Conservation (phyloP, 805 yeast genomes). For the Candida awuae region DNA sequence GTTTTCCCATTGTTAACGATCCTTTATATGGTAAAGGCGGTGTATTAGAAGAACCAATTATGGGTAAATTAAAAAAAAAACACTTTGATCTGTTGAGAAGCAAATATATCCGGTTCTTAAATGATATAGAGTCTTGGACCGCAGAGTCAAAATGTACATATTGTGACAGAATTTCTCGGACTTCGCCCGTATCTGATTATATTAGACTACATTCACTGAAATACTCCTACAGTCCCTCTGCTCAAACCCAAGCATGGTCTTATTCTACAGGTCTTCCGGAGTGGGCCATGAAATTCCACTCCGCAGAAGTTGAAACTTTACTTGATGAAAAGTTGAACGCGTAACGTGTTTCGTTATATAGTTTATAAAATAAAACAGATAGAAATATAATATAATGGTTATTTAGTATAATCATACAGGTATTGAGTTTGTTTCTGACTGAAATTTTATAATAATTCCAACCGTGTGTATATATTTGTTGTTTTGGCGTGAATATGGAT, state of each 20-base stretch:
- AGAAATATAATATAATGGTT: too few relatives aligned
- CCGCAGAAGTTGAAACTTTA: background rate
- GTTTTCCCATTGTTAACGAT: conserved; percentile 28
- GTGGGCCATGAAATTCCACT: conserved; percentile 3
- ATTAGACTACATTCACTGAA: conserved; percentile 40
- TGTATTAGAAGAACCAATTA: conserved; percentile 2
- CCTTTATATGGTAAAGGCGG: conserved; percentile 23
- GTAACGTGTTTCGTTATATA: background rate
- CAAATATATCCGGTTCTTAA: conserved; percentile 11
- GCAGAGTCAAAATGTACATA: conserved; percentile 21
- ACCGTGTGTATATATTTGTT: too few relatives aligned
- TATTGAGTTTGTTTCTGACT: too few relatives aligned
- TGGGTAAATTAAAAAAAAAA: background rate
- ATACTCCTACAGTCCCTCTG: conserved; percentile 19
- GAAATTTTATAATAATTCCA: too few relatives aligned
- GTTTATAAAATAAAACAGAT: too few relatives aligned
- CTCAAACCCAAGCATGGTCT: background rate
- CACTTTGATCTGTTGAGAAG: conserved; percentile 6
- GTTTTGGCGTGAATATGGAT: background rate
- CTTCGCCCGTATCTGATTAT: too few relatives aligned
- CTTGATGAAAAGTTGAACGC: conserved; percentile 4
- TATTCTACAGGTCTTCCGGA: conserved; percentile 1
- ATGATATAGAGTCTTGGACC: conserved; percentile 8
- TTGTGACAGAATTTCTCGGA: too few relatives aligned
- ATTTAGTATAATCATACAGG: too few relatives aligned